These are phyloP conservation scores for Taiwanofungus camphoratus DNA, from an alignment of 1,284 basidiomycete species.

Conservation along the genomic window DNA sequence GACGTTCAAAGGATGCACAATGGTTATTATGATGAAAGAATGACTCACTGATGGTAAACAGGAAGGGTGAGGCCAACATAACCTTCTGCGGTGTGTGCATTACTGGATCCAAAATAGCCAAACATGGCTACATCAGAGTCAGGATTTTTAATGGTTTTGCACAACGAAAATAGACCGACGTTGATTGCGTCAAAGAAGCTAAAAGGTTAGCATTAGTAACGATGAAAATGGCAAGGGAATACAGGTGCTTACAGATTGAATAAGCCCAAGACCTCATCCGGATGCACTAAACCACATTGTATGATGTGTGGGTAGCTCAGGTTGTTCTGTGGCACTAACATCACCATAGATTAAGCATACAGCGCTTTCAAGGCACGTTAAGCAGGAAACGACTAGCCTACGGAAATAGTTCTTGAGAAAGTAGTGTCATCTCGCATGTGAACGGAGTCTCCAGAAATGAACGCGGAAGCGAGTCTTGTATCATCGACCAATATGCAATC, in stretches of 20 bases:
- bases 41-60: slow-evolving; percentile 58
- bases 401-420: too few species aligned
- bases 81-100: slow-evolving; percentile 48
- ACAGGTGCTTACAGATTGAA: slow-evolving; percentile 45
- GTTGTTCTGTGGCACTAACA: too few species aligned
- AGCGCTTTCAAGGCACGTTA: too few species aligned
- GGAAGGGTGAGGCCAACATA: slow-evolving; percentile 45
- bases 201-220: too few species aligned
- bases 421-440: too few species aligned
- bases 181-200: slow-evolving; percentile 53
- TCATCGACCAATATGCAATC: too few species aligned
- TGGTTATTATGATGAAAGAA: background rate
- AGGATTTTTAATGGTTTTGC: background rate
- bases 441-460: too few species aligned
- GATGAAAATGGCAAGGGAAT: background rate
- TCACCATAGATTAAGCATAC: too few species aligned
- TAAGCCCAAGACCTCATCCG: slow-evolving; percentile 52
- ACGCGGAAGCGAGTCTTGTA: too few species aligned
- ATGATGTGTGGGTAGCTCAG: slow-evolving; percentile 36
- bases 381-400: too few species aligned
- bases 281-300: slow-evolving; percentile 40
- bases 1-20: background rate
- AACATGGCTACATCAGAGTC: slow-evolving; percentile 39
- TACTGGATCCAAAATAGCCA: slow-evolving; percentile 47
- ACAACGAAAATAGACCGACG: slow-evolving; percentile 34